Evolutionary conservation across 345 rosid species (phyloP).

Genomic region (Gossypium mustelinum): DNA sequence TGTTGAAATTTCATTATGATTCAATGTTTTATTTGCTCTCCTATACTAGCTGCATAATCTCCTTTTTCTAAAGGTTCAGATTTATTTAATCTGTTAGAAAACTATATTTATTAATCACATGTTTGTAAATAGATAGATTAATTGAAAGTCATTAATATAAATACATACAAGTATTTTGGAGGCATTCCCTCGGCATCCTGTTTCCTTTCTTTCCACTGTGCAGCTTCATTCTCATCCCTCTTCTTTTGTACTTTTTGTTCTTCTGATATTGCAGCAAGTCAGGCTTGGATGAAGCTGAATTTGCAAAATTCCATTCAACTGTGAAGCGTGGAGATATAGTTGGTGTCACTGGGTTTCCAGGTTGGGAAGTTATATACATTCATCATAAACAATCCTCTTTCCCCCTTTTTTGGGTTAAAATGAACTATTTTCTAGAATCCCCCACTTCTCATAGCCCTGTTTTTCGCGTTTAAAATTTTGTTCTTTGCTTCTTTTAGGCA

Average conservation of each 20-base stretch:
- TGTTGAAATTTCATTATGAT: too few species aligned
- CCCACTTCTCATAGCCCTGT: background rate
- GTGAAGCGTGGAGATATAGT: slow-evolving; percentile 95
- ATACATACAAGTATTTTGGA: background rate
- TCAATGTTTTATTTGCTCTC: too few species aligned
- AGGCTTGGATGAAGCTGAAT: slow-evolving; percentile 66
- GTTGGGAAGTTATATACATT: slow-evolving; percentile 30
- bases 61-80: too few species aligned
- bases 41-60: too few species aligned
- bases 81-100: too few species aligned
- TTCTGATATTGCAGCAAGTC: slow-evolving; percentile 56
- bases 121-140: too few species aligned
- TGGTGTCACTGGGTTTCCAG: slow-evolving; percentile 93
- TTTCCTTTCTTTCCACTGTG: background rate
- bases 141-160: too few species aligned
- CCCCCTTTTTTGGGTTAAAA: background rate
- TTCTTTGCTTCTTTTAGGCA: slow-evolving; percentile 43
- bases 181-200: background rate
- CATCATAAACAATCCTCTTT: background rate
- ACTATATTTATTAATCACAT: too few species aligned
- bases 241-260: background rate
- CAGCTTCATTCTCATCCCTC: background rate
- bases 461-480: background rate
- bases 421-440: background rate
- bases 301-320: slow-evolving; percentile 56